A percentile compares a stretch with the other conserved stretches of the same genome.
These are phyloP conservation scores for Chrysopogon serrulatus DNA, from an alignment of 176 grass and related monocot genomes.

Conservation along the genomic window DNA sequence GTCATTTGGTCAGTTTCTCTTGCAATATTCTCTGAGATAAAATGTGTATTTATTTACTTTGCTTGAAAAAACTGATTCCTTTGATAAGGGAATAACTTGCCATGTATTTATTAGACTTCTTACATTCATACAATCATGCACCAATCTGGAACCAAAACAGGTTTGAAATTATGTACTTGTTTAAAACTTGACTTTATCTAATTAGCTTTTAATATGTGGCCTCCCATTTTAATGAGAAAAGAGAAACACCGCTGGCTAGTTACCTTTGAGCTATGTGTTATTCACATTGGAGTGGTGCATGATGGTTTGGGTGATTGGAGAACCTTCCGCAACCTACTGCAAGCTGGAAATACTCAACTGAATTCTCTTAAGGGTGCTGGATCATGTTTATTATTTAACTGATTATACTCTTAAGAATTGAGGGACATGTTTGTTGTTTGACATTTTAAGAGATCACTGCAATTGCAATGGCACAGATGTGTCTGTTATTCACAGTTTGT, in stretches of 20 bases:
- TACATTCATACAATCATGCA: not conserved
- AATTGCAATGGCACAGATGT: constrained; percentile 9
- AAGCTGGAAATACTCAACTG: not conserved
- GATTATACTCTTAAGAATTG: not conserved
- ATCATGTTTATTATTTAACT: not conserved
- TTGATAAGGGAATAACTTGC: not conserved
- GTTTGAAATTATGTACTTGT: not conserved
- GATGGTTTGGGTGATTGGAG: not conserved
- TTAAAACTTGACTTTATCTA: not conserved
- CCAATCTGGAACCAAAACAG: not conserved
- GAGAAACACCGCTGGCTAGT: not conserved
- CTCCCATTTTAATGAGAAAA: not conserved
- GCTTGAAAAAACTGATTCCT: not conserved
- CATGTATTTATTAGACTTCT: not conserved
- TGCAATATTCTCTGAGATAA: constrained; percentile 10
- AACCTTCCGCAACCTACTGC: not conserved
- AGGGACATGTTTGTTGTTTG: not conserved
- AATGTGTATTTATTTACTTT: not conserved
- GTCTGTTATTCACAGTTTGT: not conserved
- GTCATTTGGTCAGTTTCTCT: not conserved
- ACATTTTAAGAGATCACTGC: constrained; percentile 1
- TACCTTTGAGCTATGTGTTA: not conserved
- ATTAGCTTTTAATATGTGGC: not conserved
- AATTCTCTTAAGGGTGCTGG: not conserved
- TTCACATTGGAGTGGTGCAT: constrained; percentile 5